Evolutionary conservation across 1,284 basidiomycete genomes (phyloP).

Genomic region (Trametes polyzona): DNA sequence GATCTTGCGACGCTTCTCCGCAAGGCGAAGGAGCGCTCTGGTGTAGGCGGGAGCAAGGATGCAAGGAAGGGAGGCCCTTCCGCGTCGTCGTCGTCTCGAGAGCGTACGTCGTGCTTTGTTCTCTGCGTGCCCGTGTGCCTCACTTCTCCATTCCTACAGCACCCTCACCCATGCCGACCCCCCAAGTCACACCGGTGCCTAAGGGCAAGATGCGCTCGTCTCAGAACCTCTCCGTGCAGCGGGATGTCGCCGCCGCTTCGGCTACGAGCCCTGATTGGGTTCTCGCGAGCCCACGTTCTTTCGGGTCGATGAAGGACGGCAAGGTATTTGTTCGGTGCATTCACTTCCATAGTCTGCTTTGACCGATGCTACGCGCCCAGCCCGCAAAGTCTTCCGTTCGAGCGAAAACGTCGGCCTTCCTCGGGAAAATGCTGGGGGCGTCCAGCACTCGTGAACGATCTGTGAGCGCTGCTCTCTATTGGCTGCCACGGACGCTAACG

Average conservation of each 20-base stretch:
- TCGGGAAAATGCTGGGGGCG: constrained; percentile 76
- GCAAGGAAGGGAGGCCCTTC: constrained; percentile 52
- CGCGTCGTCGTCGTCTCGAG: constrained; percentile 43
- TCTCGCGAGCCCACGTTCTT: constrained; percentile 41
- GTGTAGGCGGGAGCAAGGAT: constrained; percentile 43
- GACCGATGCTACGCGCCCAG: constrained; percentile 35
- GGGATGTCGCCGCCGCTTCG: constrained; percentile 15
- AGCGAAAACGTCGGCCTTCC: constrained; percentile 75
- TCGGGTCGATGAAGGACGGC: constrained; percentile 44
- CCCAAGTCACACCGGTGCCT: constrained; percentile 24
- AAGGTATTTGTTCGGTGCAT: constrained; percentile 46
- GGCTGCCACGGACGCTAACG: constrained; percentile 1
- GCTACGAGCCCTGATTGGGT: constrained; percentile 53
- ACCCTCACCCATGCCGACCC: constrained; percentile 17
- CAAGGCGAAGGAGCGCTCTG: constrained; percentile 74
- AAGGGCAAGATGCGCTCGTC: constrained; percentile 26
- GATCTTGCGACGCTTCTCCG: constrained; percentile 84
- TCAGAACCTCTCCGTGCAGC: constrained; percentile 22
- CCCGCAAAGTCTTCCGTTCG: constrained; percentile 63
- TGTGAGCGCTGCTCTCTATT: constrained; percentile 46
- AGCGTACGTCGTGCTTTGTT: constrained; percentile 17
- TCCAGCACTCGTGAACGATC: constrained; percentile 67
- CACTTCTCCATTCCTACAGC: constrained; percentile 11
- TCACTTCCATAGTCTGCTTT: background rate
- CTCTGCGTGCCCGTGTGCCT: background rate